phyloP scores from a whole-genome alignment of 1,284 basidiomycete species.

The Fomitiporia mediterranea region DNA sequence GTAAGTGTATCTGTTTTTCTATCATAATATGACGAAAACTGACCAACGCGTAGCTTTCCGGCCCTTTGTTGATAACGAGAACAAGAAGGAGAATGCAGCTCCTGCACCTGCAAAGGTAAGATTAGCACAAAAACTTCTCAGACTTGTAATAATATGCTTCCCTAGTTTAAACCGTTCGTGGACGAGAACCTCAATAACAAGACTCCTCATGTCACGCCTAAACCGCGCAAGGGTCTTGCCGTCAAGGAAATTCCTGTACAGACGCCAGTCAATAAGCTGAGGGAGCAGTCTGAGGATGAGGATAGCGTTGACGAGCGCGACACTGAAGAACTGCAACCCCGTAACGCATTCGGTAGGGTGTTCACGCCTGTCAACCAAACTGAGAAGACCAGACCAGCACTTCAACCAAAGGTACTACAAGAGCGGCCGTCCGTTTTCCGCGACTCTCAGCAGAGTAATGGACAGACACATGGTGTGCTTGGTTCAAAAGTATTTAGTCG shows the following conservation, averaged over 20 bases:
- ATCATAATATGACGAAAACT: background rate
- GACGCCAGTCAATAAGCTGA: background rate
- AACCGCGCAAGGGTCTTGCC: slow-evolving; percentile 15
- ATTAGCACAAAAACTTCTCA: too few species aligned
- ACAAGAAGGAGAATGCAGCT: slow-evolving; percentile 42
- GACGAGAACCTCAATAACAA: slow-evolving; percentile 13
- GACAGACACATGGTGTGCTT: background rate
- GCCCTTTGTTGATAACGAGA: slow-evolving; percentile 51
- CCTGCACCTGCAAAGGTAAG: slow-evolving; percentile 43
- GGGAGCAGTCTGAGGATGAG: slow-evolving; percentile 3
- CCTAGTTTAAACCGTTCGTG: slow-evolving; percentile 17
- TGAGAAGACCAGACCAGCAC: slow-evolving; percentile 23
- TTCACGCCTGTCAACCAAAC: slow-evolving; percentile 22
- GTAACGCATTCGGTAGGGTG: slow-evolving; percentile 17
- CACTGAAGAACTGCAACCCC: background rate
- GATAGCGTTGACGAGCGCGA: background rate
- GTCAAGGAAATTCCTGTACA: slow-evolving; percentile 9
- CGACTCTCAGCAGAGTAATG: slow-evolving; percentile 40
- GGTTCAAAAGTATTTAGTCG: slow-evolving; percentile 55
- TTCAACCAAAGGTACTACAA: slow-evolving; percentile 14
- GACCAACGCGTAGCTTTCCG: slow-evolving; percentile 27
- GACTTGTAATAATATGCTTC: too few species aligned
- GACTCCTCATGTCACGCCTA: slow-evolving; percentile 11
- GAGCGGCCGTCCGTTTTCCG: slow-evolving; percentile 45
- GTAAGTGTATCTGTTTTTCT: slow-evolving; percentile 26